These are phyloP conservation scores for Pulveroboletus sp. DNA, from an alignment of 768 basidiomycete genomes.

Conservation along the genomic window DNA sequence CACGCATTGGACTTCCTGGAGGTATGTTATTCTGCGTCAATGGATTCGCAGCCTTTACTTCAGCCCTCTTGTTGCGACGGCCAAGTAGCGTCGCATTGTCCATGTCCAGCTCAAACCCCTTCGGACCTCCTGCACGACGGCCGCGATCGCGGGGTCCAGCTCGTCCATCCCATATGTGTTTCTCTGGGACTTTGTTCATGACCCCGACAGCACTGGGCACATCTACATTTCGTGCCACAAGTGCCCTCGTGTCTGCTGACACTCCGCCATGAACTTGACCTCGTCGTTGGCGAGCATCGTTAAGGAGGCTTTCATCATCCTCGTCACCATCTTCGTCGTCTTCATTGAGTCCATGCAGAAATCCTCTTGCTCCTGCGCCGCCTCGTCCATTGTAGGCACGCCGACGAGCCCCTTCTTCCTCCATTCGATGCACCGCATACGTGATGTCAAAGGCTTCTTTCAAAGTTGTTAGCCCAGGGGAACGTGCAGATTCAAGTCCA, in stretches of 20 bases:
- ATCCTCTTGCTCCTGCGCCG: constrained; percentile 72
- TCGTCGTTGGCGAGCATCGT: constrained; percentile 42
- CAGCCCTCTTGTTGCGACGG: constrained; percentile 48
- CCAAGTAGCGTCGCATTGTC: constrained; percentile 84
- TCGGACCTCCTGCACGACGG: constrained; percentile 24
- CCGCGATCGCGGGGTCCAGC: constrained; percentile 67
- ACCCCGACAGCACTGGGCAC: neutral
- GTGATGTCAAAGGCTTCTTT: constrained; percentile 99
- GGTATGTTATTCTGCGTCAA: constrained; percentile 24
- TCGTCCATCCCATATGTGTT: constrained; percentile 50
- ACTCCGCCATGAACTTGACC: constrained; percentile 26
- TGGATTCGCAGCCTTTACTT: constrained; percentile 31
- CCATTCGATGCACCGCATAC: constrained; percentile 98
- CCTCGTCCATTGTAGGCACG: constrained; percentile 76
- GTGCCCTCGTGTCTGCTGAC: constrained; percentile 7
- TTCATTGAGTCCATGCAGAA: constrained; percentile 85
- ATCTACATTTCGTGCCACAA: constrained; percentile 8
- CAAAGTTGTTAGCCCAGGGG: constrained; percentile 87
- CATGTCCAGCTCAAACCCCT: constrained; percentile 79
- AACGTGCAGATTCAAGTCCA: constrained; percentile 69
- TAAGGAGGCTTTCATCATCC: constrained; percentile 44
- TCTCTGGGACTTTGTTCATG: constrained; percentile 18
- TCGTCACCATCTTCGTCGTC: constrained; percentile 74
- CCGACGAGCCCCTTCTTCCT: constrained; percentile 90
- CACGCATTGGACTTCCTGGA: constrained; percentile 33